Percentiles rank a stretch among this genome's conserved stretches.
Evolutionary conservation across 805 yeast genomes (phyloP).

Genomic region (Kodamaea restingae): DNA sequence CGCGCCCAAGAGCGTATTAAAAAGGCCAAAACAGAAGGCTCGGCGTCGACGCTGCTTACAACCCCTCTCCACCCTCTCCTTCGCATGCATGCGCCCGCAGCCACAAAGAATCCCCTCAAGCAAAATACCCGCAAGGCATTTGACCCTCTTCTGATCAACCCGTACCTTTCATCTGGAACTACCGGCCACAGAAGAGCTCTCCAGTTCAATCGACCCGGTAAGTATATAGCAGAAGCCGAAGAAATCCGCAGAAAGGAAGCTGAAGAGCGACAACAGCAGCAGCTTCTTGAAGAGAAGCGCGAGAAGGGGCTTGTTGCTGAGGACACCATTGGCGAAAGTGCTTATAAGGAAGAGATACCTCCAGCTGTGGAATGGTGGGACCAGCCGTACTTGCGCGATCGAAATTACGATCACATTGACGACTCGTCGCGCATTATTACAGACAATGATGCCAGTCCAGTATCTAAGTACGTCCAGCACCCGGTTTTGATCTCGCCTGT

Average conservation of each 20-base stretch:
- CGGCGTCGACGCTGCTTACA: not conserved
- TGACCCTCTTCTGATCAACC: slow-evolving; percentile 35
- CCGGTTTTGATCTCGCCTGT: slow-evolving; percentile 66
- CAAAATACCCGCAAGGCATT: slow-evolving; percentile 24
- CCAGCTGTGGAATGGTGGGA: slow-evolving; percentile 93
- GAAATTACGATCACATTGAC: slow-evolving; percentile 32
- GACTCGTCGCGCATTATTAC: slow-evolving; percentile 25
- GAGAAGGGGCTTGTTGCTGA: slow-evolving; percentile 50
- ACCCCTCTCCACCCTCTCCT: not conserved
- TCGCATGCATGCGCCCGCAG: slow-evolving; percentile 9
- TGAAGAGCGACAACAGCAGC: slow-evolving; percentile 26
- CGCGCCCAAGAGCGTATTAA: slow-evolving; percentile 1
- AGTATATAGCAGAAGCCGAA: slow-evolving; percentile 52
- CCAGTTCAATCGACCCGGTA: slow-evolving; percentile 59
- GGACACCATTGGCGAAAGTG: slow-evolving; percentile 50
- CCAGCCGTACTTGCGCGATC: slow-evolving; percentile 44
- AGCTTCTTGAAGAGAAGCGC: slow-evolving; percentile 20
- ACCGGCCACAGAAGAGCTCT: slow-evolving; percentile 30
- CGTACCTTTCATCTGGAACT: slow-evolving; percentile 24
- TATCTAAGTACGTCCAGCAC: slow-evolving; percentile 75
- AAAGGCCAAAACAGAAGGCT: not conserved
- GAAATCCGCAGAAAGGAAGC: slow-evolving; percentile 40
- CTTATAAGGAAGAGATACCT: slow-evolving; percentile 45
- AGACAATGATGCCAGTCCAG: slow-evolving; percentile 43
- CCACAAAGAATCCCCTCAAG: slow-evolving; percentile 36